Percentiles rank a stretch among this genome's conserved stretches.
Conservation (phyloP, 306 rosid genomes). For the Luffa acutangula region DNA sequence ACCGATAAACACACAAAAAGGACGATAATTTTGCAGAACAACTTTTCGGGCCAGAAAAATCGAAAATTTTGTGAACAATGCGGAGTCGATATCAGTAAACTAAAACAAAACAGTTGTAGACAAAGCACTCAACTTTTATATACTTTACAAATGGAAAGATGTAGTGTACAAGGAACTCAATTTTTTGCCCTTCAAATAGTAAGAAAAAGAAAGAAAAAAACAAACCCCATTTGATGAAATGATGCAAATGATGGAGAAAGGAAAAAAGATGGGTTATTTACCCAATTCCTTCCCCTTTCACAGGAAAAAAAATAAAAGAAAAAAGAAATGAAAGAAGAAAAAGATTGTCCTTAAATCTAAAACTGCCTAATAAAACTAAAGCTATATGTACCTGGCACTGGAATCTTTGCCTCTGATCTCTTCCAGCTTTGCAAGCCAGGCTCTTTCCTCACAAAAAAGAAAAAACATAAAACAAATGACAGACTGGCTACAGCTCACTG, state of each 20-base stretch:
- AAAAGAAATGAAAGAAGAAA: slow-evolving; percentile 5
- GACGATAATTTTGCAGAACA: background rate
- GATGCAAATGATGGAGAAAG: slow-evolving; percentile 17
- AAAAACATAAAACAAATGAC: slow-evolving; percentile 2
- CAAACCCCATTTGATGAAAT: slow-evolving; percentile 54
- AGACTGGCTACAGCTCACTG: slow-evolving; percentile 8
- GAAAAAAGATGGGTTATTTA: slow-evolving; percentile 34
- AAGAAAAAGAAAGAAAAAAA: slow-evolving; percentile 18
- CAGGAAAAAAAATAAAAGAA: background rate
- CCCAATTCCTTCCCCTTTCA: slow-evolving; percentile 27
- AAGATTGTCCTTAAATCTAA: slow-evolving; percentile 12
- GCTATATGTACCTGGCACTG: slow-evolving; percentile 9
- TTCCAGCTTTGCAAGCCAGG: slow-evolving; percentile 12
- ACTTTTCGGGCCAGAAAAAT: background rate
- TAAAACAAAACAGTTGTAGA: slow-evolving; percentile 13
- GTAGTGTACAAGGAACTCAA: slow-evolving; percentile 63
- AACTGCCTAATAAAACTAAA: slow-evolving; percentile 14
- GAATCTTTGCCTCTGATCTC: background rate
- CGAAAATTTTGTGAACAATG: background rate
- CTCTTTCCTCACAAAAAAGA: background rate
- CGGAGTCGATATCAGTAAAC: background rate
- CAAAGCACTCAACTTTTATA: slow-evolving; percentile 56
- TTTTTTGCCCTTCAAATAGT: slow-evolving; percentile 19
- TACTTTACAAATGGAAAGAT: slow-evolving; percentile 61
- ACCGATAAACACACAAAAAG: background rate